Evolutionary conservation across 805 yeast species (phyloP).

Genomic region (Yarrowia divulgata): DNA sequence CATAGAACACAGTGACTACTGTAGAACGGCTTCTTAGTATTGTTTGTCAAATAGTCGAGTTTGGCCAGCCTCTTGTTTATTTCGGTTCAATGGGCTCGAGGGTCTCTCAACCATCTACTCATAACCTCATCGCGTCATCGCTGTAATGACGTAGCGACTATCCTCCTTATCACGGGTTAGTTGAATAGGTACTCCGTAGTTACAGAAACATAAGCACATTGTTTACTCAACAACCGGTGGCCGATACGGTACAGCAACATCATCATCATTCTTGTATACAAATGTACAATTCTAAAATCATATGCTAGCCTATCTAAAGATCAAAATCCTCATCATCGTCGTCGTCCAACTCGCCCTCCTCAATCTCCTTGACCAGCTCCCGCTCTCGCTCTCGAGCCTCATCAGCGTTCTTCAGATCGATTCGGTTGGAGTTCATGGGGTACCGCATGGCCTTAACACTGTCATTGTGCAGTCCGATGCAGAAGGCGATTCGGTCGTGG

Average conservation of each 20-base stretch:
- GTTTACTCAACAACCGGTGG: no score
- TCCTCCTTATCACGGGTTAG: no score
- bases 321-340: slow-evolving; percentile 48
- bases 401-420: slow-evolving; percentile 59
- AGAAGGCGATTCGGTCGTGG: slow-evolving; percentile 92
- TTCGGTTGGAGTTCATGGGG: slow-evolving; percentile 64
- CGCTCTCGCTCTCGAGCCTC: slow-evolving; percentile 66
- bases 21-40: background rate
- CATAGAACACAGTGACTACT: no score
- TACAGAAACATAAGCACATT: no score
- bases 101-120: no score
- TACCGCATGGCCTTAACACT: slow-evolving; percentile 94
- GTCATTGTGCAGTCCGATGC: slow-evolving; percentile 86
- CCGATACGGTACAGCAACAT: no score
- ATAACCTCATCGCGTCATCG: no score
- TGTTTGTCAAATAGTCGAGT: background rate
- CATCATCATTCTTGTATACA: background rate
- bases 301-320: slow-evolving; percentile 37
- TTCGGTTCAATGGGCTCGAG: no score
- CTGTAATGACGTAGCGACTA: no score
- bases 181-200: no score
- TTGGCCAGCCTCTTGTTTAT: no score
- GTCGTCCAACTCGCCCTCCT: slow-evolving; percentile 54
- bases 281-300: slow-evolving; percentile 1
- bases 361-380: slow-evolving; percentile 56